phyloP scores from a whole-genome alignment of 768 basidiomycete species.

The Russula vinacea region DNA sequence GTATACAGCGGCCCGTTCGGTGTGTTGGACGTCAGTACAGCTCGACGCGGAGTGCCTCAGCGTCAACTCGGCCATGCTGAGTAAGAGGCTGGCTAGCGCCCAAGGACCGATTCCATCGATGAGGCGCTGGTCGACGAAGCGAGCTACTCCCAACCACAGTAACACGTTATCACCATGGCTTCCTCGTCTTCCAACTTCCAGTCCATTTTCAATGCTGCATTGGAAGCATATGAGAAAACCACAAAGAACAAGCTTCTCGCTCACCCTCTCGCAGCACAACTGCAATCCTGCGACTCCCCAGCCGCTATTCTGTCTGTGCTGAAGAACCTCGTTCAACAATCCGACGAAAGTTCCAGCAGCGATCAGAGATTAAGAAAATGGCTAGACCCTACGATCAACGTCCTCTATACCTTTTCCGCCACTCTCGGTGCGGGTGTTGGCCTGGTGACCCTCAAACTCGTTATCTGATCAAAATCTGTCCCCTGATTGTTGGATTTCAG shows the following conservation, averaged over 20 bases:
- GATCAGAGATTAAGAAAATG: slow-evolving; percentile 1
- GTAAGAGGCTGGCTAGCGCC: too few relatives aligned
- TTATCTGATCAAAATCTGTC: too few relatives aligned
- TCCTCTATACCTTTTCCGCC: not conserved
- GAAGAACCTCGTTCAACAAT: not conserved
- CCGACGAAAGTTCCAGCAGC: not conserved
- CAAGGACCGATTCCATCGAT: too few relatives aligned
- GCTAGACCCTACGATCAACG: not conserved
- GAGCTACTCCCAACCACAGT: not conserved
- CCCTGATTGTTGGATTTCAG: not conserved
- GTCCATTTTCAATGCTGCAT: slow-evolving; percentile 1
- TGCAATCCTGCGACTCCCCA: slow-evolving; percentile 2
- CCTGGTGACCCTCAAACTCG: not conserved
- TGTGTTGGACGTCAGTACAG: too few relatives aligned
- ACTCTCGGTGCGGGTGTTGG: not conserved
- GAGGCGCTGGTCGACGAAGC: not conserved
- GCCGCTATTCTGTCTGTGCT: not conserved
- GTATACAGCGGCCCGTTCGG: too few relatives aligned
- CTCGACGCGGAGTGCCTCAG: too few relatives aligned
- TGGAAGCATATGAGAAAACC: not conserved
- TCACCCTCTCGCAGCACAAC: not conserved
- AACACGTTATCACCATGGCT: too few relatives aligned
- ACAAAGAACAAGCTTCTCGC: not conserved
- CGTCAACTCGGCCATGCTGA: too few relatives aligned
- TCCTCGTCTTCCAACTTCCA: slow-evolving; percentile 1